Evolutionary conservation across 176 grass and related monocot genomes (phyloP).

Genomic region (Luzula sylvatica): DNA sequence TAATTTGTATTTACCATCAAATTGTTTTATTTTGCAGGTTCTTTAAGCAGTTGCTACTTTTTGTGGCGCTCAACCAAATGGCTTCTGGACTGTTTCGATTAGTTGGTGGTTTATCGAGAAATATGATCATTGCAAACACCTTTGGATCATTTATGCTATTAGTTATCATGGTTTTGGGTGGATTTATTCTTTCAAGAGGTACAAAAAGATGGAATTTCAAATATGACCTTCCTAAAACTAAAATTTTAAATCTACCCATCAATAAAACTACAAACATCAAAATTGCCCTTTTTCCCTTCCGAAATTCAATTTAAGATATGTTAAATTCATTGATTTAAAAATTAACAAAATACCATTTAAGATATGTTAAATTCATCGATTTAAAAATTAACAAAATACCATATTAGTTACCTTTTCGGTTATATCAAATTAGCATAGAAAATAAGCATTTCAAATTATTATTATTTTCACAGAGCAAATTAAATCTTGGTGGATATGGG

Average conservation of each 20-base stretch:
- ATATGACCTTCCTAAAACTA: background rate
- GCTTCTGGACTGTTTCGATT: slow-evolving; percentile 49
- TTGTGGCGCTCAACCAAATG: slow-evolving; percentile 68
- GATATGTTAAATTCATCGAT: too few species aligned
- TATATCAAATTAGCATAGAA: background rate
- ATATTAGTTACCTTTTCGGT: too few species aligned
- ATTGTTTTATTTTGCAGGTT: slow-evolving; percentile 37
- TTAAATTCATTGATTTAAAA: too few species aligned
- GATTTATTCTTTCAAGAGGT: slow-evolving; percentile 70
- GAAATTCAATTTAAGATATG: too few species aligned
- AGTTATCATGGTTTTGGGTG: slow-evolving; percentile 49
- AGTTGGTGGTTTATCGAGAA: slow-evolving; percentile 38
- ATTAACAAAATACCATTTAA: too few species aligned
- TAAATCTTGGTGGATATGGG: slow-evolving; percentile 99
- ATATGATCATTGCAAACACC: slow-evolving; percentile 72
- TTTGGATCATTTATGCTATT: slow-evolving; percentile 52
- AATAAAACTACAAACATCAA: too few species aligned
- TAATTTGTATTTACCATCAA: background rate
- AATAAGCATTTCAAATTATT: background rate
- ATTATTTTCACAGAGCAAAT: slow-evolving; percentile 35
- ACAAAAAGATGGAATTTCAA: background rate
- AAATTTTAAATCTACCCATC: too few species aligned
- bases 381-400: too few species aligned
- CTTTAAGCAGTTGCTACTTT: slow-evolving; percentile 78
- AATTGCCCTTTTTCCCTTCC: too few species aligned